A percentile compares a stretch with the other conserved stretches of the same genome.
Evolutionary conservation across 176 grass and related monocot genomes (phyloP).

Genomic region (Secale cereale): DNA sequence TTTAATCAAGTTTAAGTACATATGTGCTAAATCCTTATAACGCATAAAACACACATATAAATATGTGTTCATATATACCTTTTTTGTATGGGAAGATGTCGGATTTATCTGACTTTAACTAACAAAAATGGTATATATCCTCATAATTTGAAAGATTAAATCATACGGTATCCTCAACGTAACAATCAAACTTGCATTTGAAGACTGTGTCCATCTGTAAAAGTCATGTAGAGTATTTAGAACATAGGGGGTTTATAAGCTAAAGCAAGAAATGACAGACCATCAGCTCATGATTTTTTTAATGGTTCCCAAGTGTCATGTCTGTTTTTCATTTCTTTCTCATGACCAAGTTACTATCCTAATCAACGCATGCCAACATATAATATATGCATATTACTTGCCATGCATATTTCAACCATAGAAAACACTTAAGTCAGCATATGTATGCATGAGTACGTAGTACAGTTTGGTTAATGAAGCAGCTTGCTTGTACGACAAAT

Average conservation of each 20-base stretch:
- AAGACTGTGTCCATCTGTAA: neutral
- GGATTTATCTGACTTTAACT: neutral
- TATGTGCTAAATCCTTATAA: neutral
- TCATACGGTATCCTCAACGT: no score
- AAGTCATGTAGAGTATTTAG: neutral
- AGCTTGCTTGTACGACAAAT: neutral
- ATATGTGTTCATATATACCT: neutral
- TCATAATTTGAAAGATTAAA: no score
- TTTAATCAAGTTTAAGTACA: neutral
- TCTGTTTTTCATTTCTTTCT: neutral
- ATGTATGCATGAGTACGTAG: neutral
- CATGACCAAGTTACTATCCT: neutral
- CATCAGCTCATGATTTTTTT: neutral
- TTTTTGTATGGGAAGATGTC: neutral
- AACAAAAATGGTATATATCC: neutral
- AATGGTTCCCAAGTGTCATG: neutral
- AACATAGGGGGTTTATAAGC: neutral
- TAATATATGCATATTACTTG: neutral
- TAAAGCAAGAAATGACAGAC: neutral
- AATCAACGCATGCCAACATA: neutral
- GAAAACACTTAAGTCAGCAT: neutral
- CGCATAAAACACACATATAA: neutral
- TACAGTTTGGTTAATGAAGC: slow-evolving; percentile 1
- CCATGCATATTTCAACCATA: neutral
- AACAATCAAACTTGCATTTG: neutral